Evolutionary conservation across 2,329 filamentous ascomycete genomes (phyloP).

Genomic region (Bipolaris zeicola): DNA sequence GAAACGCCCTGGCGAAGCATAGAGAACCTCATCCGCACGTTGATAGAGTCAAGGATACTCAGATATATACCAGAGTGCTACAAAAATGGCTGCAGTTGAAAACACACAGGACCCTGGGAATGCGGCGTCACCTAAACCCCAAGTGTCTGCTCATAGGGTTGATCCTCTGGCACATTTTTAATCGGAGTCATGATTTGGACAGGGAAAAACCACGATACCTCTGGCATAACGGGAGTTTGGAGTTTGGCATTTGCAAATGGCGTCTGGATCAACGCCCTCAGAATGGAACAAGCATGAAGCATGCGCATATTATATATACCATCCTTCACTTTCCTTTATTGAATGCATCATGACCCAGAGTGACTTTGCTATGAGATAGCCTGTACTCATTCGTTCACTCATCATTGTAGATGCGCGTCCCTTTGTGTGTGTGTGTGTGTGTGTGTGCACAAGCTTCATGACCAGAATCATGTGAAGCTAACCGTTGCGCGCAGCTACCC

Average conservation of each 20-base stretch:
- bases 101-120: background rate
- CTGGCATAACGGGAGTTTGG: constrained; percentile 28
- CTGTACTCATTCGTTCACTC: background rate
- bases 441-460: background rate
- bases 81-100: background rate
- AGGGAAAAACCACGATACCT: constrained; percentile 23
- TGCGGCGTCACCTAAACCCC: background rate
- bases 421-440: too few species aligned
- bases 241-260: background rate
- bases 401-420: background rate
- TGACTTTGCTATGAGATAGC: background rate
- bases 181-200: constrained; percentile 25
- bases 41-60: background rate
- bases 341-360: background rate
- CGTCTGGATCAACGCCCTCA: background rate
- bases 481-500: constrained; percentile 7
- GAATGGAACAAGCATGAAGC: constrained; percentile 7
- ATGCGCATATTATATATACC: background rate
- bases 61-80: background rate
- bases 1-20: constrained; percentile 71
- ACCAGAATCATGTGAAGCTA: background rate
- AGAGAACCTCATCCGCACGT: constrained; percentile 21
- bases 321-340: background rate
- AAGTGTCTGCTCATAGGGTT: background rate
- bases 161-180: constrained; percentile 1